Base-by-base conservation (phyloP, 2,329 filamentous ascomycete genomes). In the Polychaeton citri region DNA sequence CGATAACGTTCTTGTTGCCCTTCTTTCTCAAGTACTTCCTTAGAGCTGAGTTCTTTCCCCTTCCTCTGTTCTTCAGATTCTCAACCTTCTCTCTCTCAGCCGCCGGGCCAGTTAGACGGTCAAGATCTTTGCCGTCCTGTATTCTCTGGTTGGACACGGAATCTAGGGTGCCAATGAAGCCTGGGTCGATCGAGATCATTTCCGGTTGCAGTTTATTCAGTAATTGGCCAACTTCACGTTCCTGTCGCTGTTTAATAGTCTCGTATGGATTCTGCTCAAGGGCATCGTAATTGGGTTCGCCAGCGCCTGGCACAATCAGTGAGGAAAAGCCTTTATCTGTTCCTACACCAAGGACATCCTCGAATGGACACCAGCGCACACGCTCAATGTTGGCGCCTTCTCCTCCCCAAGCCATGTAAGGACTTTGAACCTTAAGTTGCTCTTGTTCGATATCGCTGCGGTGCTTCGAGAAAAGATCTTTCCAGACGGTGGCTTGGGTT, bases 231-330 rank as follows among this genome's bases (percentile, higher is more conserved):
- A 98, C 86, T 61, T 98, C 90, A 34, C 73, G 72, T 61, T 98
- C 90, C 60, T 92, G 87, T 51, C 90, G 76, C 64, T 96, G 87
- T 63, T 90, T 92, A 52, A 69, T 72, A 36, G 81, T 94, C 64
- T 96, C 90, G 71, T 88, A 96, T 21, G 90, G 90, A 66, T 98
- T 98, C 49, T 79, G 70, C 60, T 98, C 90, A 36, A 95, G 68
- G 2, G 86, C 82, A 58, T 98, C 90, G 57, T 83, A 95, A 71
- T 96, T 96, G 55, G 90, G 78, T 60, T 98, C 90, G 43, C 90
- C 90, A n/a, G 88, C 82, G 33, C 90, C 90, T 6, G 90, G 90
- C 2, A 96, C 76, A 48, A 98, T 75, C 53, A 95, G 75, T 38
- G 81, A 90, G 12, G 81, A 82, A 64, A 96, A 96, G 10, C 90